Conservation (phyloP, 768 basidiomycete genomes). For the Amanita muscaria region DNA sequence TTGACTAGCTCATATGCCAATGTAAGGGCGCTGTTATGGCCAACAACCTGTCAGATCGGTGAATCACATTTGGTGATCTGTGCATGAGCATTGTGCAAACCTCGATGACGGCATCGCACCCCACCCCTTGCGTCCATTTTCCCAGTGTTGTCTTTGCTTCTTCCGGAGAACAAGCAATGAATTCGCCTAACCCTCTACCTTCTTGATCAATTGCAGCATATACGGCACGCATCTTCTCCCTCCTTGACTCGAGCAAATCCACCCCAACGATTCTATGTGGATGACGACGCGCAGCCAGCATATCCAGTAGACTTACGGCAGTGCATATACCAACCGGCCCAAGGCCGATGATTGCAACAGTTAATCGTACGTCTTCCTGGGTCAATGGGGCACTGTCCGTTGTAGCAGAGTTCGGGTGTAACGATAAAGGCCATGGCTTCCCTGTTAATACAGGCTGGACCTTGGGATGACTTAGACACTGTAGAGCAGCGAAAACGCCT, state of each 20-base stretch:
- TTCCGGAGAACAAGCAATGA: slow-evolving; percentile 42
- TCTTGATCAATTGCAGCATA: slow-evolving; percentile 39
- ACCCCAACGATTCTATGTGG: slow-evolving; percentile 54
- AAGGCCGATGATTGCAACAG: slow-evolving; percentile 62
- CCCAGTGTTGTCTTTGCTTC: slow-evolving; percentile 40
- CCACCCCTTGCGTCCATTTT: slow-evolving; percentile 46
- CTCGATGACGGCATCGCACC: slow-evolving; percentile 62
- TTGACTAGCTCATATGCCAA: slow-evolving; percentile 65
- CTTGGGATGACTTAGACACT: slow-evolving; percentile 68
- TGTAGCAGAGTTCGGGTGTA: slow-evolving; percentile 12
- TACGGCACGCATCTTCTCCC: slow-evolving; percentile 52
- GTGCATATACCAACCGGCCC: slow-evolving; percentile 77
- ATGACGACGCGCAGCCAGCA: slow-evolving; percentile 35
- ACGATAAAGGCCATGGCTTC: slow-evolving; percentile 45
- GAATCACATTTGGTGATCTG: too few relatives aligned
- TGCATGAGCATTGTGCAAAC: slow-evolving; percentile 25
- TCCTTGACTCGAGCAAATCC: slow-evolving; percentile 48
- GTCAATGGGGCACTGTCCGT: slow-evolving; percentile 24
- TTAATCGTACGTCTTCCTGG: slow-evolving; percentile 42
- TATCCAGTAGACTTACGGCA: slow-evolving; percentile 53
- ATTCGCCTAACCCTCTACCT: slow-evolving; percentile 38
- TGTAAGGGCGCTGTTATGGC: slow-evolving; percentile 52
- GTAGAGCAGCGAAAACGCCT: slow-evolving; percentile 66
- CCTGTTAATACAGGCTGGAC: slow-evolving; percentile 50
- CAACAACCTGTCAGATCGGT: slow-evolving; percentile 71